A percentile compares a stretch with the other conserved stretches of the same genome.
These are phyloP conservation scores for Fusarium nisikadoi DNA, from an alignment of 2,329 filamentous ascomycete species.

Conservation along the genomic window DNA sequence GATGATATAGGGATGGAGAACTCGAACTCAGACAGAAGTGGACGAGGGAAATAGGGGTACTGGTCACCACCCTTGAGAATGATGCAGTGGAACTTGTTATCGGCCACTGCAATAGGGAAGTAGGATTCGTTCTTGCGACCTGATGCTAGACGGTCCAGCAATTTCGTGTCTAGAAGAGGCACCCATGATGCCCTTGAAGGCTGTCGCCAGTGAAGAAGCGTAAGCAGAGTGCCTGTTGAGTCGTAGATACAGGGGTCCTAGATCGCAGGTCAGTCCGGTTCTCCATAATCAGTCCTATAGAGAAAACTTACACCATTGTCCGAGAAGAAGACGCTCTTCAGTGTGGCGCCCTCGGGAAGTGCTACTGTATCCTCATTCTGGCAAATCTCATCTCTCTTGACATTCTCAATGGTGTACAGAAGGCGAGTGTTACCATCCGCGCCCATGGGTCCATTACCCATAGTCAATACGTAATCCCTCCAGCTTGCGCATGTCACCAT, in stretches of 20 bases:
- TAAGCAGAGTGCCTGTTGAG: slow-evolving; percentile 86
- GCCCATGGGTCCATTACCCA: slow-evolving; percentile 89
- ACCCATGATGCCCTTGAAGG: slow-evolving; percentile 90
- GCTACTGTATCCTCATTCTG: slow-evolving; percentile 95
- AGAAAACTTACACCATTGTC: slow-evolving; percentile 77
- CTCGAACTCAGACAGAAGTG: slow-evolving; percentile 90
- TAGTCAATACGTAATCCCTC: slow-evolving; percentile 94
- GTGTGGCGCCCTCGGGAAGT: slow-evolving; percentile 75
- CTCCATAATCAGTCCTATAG: background rate
- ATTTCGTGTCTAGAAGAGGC: slow-evolving; percentile 88
- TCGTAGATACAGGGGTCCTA: slow-evolving; percentile 97
- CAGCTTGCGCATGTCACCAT: slow-evolving; percentile 94
- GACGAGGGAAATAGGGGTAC: slow-evolving; percentile 92
- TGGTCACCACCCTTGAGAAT: slow-evolving; percentile 96
- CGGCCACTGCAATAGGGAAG: slow-evolving; percentile 93
- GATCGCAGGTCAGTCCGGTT: slow-evolving; percentile 4
- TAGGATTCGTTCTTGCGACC: slow-evolving; percentile 91
- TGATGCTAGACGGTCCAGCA: slow-evolving; percentile 81
- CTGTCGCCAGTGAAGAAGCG: slow-evolving; percentile 89
- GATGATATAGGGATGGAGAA: slow-evolving; percentile 85
- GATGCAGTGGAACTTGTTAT: slow-evolving; percentile 96
- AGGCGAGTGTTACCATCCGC: slow-evolving; percentile 82
- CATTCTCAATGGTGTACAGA: slow-evolving; percentile 92
- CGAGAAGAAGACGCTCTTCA: slow-evolving; percentile 91
- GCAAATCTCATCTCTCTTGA: slow-evolving; percentile 92